Evolutionary conservation across 2,329 filamentous ascomycete genomes (phyloP), one percentile per base, ranked within the genome.

Genomic region (Blastomyces silverae): DNA sequence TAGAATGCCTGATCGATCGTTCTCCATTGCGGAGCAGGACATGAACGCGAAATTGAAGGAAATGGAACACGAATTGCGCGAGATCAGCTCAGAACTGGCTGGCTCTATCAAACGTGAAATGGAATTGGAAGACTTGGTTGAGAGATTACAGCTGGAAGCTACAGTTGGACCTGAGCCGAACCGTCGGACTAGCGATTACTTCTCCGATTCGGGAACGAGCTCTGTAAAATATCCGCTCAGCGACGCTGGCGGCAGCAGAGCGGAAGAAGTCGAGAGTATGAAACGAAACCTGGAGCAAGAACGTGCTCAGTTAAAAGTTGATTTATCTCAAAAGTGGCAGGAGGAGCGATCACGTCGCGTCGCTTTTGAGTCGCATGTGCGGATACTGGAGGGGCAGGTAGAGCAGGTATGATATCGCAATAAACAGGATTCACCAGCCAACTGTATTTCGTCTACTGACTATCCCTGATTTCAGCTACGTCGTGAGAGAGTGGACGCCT

Each of bases 111-210:
- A 90, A 71, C 87, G 94, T 67, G 94, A 99, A 80, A 93, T 99
- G 85, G 94, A 99, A 71, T 79, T 99, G 42, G 94, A 99, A 77
- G 94, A 99, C 76, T 83, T 97, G 58, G 88, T 97, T 0, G 94
- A 99, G 69, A 84, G 89, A 65, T 80, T 96, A 70, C 92, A 97
- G 75, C 80, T 86, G n/a, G 92, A 97, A 72, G 82, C 83, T 68
- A 86, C 77, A 73, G 82, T 72, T 78, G 82, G 76, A 73, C 80
- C 70, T 71, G 76, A 81, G n/a, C 73, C 83, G 37, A 87, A 85
- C 68, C 89, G 89, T 74, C 85, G 93, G 66, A 95, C 91, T 11
- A 97, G 94, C 78, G 94, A 99, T 78, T 97, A 99, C 79, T 99
- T 94, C 75, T 99, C 94, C 2, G 94, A 99, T 76, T 96, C 92